Evolutionary conservation across 1,284 basidiomycete species (phyloP).

Genomic region (Puccinia polysora): DNA sequence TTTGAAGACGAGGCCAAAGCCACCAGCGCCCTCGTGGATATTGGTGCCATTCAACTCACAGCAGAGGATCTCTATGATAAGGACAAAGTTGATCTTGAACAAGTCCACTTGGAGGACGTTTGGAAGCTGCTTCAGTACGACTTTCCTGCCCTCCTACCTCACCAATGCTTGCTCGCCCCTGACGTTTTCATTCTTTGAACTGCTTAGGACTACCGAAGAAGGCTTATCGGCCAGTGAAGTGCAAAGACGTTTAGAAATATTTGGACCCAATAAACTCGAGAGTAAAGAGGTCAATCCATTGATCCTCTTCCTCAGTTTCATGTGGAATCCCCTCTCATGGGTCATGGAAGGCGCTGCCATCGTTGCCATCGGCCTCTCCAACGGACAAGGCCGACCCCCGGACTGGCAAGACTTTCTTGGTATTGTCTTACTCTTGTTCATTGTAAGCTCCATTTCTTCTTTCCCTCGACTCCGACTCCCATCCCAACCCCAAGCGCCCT

Average conservation of each 20-base stretch:
- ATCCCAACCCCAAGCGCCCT: neutral
- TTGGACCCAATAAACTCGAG: conserved; percentile 94
- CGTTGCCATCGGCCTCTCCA: conserved; percentile 92
- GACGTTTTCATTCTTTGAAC: neutral
- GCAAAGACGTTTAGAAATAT: conserved; percentile 78
- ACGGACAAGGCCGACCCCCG: conserved; percentile 77
- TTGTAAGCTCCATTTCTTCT: conserved; percentile 53
- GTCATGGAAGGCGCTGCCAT: conserved; percentile 98
- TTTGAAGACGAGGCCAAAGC: conserved; percentile 45
- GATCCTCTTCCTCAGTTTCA: conserved; percentile 59
- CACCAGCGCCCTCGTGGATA: conserved; percentile 54
- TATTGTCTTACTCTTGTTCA: conserved; percentile 82
- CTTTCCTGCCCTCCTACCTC: neutral
- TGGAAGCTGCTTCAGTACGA: conserved; percentile 88
- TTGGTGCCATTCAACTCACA: conserved; percentile 69
- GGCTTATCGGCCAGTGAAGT: conserved; percentile 76
- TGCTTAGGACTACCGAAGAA: conserved; percentile 58
- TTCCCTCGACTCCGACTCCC: neutral
- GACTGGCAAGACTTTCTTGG: conserved; percentile 98
- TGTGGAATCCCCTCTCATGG: conserved; percentile 74
- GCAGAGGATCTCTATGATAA: conserved; percentile 95
- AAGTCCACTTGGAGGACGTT: conserved; percentile 91
- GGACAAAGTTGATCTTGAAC: conserved; percentile 98
- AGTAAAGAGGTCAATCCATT: conserved; percentile 79
- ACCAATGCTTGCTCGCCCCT: neutral